These are phyloP conservation scores for Obelidium mucronatum DNA, from an alignment of 192 early-diverging fungal genomes.

Conservation along the genomic window DNA sequence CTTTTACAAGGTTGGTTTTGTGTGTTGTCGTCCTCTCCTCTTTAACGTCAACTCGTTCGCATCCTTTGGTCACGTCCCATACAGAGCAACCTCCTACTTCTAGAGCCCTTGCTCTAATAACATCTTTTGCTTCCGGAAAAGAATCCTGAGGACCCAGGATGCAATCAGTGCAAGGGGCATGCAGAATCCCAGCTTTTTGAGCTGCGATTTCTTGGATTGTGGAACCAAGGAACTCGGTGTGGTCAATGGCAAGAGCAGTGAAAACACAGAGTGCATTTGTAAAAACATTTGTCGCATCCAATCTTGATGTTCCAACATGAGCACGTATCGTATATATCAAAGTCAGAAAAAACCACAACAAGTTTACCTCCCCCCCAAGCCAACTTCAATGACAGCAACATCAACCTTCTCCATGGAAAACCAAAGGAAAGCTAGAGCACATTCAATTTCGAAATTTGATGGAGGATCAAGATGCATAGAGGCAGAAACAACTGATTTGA, in stretches of 20 bases:
- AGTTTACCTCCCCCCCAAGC: constrained; percentile 69
- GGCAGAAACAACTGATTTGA: constrained; percentile 38
- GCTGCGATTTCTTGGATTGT: constrained; percentile 72
- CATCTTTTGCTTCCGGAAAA: constrained; percentile 33
- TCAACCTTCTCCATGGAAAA: constrained; percentile 64
- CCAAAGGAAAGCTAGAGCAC: constrained; percentile 51
- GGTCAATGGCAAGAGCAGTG: constrained; percentile 77
- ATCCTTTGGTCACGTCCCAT: background rate
- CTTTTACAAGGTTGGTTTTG: background rate
- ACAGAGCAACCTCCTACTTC: background rate
- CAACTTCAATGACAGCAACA: constrained; percentile 83
- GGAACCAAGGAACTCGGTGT: constrained; percentile 74
- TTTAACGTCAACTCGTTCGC: background rate
- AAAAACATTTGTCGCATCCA: constrained; percentile 88
- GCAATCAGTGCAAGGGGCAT: constrained; percentile 32
- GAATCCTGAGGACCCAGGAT: constrained; percentile 64
- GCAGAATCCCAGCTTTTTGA: constrained; percentile 86
- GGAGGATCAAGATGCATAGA: constrained; percentile 32
- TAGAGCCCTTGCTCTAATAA: constrained; percentile 20
- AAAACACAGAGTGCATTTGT: constrained; percentile 59
- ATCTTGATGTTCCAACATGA: constrained; percentile 55
- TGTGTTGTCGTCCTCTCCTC: background rate
- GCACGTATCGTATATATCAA: no score
- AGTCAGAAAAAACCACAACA: constrained; percentile 22
- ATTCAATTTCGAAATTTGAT: constrained; percentile 77